Base-by-base conservation (phyloP, 2,329 filamentous ascomycete genomes). In the Aureobasidium mangrovei region DNA sequence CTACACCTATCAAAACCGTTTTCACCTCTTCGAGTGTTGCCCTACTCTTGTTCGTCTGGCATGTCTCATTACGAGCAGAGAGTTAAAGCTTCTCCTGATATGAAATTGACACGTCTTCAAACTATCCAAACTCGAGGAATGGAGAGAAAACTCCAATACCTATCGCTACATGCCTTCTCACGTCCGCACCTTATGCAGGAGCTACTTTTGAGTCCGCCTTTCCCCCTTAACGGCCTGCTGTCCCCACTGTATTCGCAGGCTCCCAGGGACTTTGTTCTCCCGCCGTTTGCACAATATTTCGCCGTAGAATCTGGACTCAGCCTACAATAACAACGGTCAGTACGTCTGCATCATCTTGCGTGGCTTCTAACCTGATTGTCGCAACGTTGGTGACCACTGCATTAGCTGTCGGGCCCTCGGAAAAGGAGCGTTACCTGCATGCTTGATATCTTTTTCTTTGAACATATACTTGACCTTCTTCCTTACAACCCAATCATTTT, bases 361-460 rank as follows among this genome's bases (percentile, higher is more conserved):
- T 28, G 38, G 36, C 18, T 24, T 40, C 28, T n/a, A 29, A 2
- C 4, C 18, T 18, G 36, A 41, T 28, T 9, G 10, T 33, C 24
- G 38, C 27, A 32, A 48, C 18, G 38, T 8, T 27, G 2, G 18
- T n/a, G 47, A 29, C 47, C 41, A 33, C 47, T 18, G 38, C 36
- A 51, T 51, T 38, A 51, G 33, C 38, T 51, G 36, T 29, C 28
- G 26, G 29, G 18, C 8, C n/a, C 10, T 27, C 4, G 2, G 8
- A 41, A 51, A 51, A 51, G 47, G 47, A 51, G 47, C 29, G 3
- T n/a, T n/a, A 7, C 39, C 36, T 39, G 29, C 36, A 27, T 33
- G 10, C 33, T 41, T 28, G n/a, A 18, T n/a, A 6, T 31, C 26
- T 5, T 27, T 9, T 24, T 18, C 24, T 24, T 24, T 10, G 27